These are phyloP conservation scores for Aegilops sharonensis DNA, from an alignment of 176 grass and related monocot genomes.

Conservation along the genomic window DNA sequence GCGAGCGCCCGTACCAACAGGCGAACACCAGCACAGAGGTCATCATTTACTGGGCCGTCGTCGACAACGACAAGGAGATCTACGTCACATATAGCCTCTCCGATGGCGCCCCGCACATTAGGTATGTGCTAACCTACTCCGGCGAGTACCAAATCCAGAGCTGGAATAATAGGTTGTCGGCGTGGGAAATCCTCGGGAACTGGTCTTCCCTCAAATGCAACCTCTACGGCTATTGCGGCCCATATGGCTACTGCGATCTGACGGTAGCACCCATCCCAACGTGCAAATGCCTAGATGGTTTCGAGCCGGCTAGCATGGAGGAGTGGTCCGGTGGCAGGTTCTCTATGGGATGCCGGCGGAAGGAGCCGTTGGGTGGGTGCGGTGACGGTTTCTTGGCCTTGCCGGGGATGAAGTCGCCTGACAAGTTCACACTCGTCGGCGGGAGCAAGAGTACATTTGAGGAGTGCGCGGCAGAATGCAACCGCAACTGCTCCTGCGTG, in stretches of 20 bases:
- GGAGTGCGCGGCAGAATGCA: background rate
- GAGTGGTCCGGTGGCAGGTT: background rate
- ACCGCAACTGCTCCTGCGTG: background rate
- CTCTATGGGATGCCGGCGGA: background rate
- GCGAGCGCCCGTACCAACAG: background rate
- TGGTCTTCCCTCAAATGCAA: rapidly evolving
- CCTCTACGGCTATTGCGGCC: background rate
- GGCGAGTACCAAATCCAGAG: background rate
- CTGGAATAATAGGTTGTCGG: background rate
- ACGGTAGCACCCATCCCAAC: rapidly evolving
- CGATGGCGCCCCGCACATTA: background rate
- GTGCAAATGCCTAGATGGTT: background rate
- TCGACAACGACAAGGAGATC: background rate
- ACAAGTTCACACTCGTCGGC: background rate
- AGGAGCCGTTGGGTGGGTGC: rapidly evolving
- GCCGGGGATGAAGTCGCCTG: background rate
- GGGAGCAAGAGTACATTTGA: background rate
- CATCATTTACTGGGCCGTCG: rapidly evolving
- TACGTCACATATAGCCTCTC: background rate
- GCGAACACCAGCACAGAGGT: rapidly evolving
- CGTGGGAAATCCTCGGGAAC: rapidly evolving
- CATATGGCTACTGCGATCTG: background rate
- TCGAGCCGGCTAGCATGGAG: background rate
- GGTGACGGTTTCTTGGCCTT: background rate
- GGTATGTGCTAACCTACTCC: background rate